phyloP scores from a whole-genome alignment of 495 filamentous ascomycete species.

The Hapsidospora chrysogenum region DNA sequence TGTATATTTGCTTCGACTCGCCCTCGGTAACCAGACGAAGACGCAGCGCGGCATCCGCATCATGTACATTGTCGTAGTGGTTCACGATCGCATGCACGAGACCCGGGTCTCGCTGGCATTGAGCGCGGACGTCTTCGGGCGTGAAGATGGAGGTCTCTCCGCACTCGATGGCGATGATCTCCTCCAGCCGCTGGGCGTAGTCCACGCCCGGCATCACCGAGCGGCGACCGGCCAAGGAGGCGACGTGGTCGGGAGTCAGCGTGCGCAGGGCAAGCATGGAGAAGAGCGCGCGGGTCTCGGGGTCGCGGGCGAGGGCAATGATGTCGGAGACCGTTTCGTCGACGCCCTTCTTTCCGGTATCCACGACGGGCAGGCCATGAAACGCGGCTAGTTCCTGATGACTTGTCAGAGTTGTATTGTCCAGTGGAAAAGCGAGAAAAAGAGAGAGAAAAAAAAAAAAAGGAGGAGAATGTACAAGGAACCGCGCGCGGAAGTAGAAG shows the following conservation, averaged over 20 bases:
- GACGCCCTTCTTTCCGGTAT: neutral
- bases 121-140: neutral
- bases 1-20: neutral
- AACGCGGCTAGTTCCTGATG: neutral
- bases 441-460: neutral
- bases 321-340: neutral
- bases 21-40: neutral
- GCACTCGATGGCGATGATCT: neutral
- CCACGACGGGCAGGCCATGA: neutral
- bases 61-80: neutral
- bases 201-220: neutral
- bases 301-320: neutral
- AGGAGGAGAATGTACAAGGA: neutral
- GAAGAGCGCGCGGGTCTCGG: neutral
- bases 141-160: neutral
- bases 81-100: neutral
- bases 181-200: neutral
- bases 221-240: neutral
- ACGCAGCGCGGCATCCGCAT: neutral
- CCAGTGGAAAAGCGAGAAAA: neutral
- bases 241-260: neutral
- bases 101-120: neutral
- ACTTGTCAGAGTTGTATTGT: neutral
- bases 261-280: neutral
- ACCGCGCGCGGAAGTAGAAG: neutral